Base-by-base conservation (phyloP, 805 yeast genomes). In the Grigorovia transvaalensis region DNA sequence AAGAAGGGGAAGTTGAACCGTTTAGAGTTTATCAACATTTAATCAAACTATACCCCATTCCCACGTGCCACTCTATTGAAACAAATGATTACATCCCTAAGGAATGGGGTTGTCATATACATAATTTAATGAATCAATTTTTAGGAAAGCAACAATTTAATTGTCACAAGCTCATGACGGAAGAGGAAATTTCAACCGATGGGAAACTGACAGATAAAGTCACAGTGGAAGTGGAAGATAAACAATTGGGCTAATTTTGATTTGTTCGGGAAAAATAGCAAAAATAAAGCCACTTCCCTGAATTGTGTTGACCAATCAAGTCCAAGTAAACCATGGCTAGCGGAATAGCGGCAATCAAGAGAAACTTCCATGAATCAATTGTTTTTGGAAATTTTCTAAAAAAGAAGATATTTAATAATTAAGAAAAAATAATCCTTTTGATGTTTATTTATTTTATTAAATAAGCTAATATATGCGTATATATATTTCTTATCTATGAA, bases 71-170 rank as follows among this genome's bases (percentile, higher is more conserved):
- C 4, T 15, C 42, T 12, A 38, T 38, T 15, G 8, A 38, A n/a
- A 73, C 79, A 7, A 76, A 84, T 18, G 74, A 96, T 51, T 80
- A 81, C 54, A 78, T 80, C 2, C 96, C 93, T 60, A 95, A 96
- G 1, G 73, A 68, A 59, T 93, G 99, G 99, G 72, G 93, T 51
- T 93, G 99, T 71, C 86, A 82, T 55, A 97, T 98, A 1, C 99
- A 93, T 70, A 93, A 93, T 64, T 86, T 78, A 35, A 98, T 93
- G n/a, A 93, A 93, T 67, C 72, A 66, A 18, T 89, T 88, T 66
- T 66, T 91, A 17, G 95, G 95, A 1, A 93, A 93, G 68, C 86
- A 85, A 6, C 73, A 71, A 51, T 93, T 90, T 63, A 88, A 93
- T 65, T 93, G 99, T 63, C 74, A 86, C 1, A 78, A 76, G 15